Evolutionary conservation across 1,284 basidiomycete genomes (phyloP), one percentile per base, ranked within the genome.

Genomic region (Trichosporon asahii): DNA sequence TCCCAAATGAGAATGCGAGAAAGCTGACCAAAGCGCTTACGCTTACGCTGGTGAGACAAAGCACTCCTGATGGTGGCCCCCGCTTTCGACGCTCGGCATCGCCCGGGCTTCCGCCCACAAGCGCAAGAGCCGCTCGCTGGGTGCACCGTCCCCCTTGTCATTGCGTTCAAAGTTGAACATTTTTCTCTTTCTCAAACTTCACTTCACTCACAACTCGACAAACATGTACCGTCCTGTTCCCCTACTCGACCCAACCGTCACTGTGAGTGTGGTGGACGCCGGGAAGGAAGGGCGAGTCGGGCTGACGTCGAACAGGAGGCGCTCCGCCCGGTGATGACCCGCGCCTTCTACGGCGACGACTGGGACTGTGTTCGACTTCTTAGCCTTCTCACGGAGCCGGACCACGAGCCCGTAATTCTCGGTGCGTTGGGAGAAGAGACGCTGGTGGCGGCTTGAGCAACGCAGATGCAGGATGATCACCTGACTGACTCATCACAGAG

Each of bases 311-410:
- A 29, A 11, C 37, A 67, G 66, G 44, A 44, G 8, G 66, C 66
- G 8, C 53, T 70, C 3, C 66, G 66, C 23, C 69, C 69, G 2
- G 40, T 61, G 15, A 33, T 70, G 18, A 46, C 66, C 7, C 69
- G 69, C 44, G 69, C 60, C 37, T 4, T 65, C 29, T 15, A 61
- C 31, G 66, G 66, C 37, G 15, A 31, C 9, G 69, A 70, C 55
- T 4, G 5, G 12, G 66, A 70, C 33, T 70, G 69, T 55, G n/a
- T 31, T 5, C 66, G 65, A 44, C 63, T 70, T 25, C 40, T 67
- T 23, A 27, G 12, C 5, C 21, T 44, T 1, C 14, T 67, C 64
- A 60, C 49, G 14, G 18, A 7, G n/a, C 29, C 31, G 4, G 33
- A 35, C 31, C n/a, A n/a, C 2, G 46, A 53, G 27, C 46, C 49